A percentile compares a stretch with the other conserved stretches of the same genome.
Evolutionary conservation across 805 yeast genomes (phyloP).

Genomic region (Yarrowia divulgata): DNA sequence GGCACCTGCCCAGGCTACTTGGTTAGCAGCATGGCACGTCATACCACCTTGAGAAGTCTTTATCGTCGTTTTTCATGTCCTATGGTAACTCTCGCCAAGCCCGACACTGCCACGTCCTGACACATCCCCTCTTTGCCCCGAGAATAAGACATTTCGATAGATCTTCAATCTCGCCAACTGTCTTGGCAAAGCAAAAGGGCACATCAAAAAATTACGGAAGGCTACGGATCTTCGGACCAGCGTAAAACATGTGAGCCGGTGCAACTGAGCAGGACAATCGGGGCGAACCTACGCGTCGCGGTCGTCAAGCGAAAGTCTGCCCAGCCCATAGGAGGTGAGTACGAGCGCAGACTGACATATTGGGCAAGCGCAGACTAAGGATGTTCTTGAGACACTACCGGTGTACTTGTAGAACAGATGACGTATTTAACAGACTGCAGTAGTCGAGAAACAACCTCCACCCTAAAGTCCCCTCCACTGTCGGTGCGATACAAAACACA

Average conservation of each 20-base stretch:
- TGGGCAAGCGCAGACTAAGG: no score
- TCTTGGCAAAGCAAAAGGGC: constrained; percentile 3
- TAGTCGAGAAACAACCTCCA: background rate
- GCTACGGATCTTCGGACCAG: constrained; percentile 25
- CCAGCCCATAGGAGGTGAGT: background rate
- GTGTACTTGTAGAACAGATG: no score
- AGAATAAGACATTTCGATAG: background rate
- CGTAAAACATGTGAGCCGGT: constrained; percentile 16
- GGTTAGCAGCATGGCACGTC: constrained; percentile 10
- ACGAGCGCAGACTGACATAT: no score
- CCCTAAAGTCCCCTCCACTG: background rate
- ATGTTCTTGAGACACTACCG: no score
- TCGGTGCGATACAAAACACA: background rate
- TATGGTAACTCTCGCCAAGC: constrained; percentile 5
- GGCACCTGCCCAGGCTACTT: constrained; percentile 9
- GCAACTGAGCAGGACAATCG: constrained; percentile 23
- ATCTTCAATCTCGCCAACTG: constrained; percentile 28
- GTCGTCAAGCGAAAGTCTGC: constrained; percentile 12
- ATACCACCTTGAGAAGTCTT: background rate
- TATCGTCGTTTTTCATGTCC: background rate
- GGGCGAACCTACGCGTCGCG: background rate
- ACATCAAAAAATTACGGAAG: background rate
- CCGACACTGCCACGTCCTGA: constrained; percentile 17
- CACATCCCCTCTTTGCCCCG: constrained; percentile 9
- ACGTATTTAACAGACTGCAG: no score